Percentiles rank a stretch among this genome's conserved stretches.
Evolutionary conservation across 176 grass and related monocot genomes (phyloP).

Genomic region (Phragmites australis): DNA sequence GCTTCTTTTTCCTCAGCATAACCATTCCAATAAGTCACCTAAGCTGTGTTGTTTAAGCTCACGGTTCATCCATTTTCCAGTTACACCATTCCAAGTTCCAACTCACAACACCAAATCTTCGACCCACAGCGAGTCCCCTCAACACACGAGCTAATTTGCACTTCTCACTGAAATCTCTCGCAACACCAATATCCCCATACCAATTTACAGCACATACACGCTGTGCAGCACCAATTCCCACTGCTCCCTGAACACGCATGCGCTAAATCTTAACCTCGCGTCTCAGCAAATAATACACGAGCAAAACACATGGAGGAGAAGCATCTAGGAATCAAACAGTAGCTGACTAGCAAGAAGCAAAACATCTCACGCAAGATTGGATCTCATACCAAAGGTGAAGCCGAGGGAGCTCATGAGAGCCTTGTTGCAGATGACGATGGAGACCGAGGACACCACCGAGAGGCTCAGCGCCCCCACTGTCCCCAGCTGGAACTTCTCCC

Average conservation of each 20-base stretch:
- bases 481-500: constrained; percentile 90
- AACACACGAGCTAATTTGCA: not conserved
- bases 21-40: not conserved
- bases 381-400: constrained; percentile 92
- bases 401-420: constrained; percentile 93
- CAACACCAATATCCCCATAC: not conserved
- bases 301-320: constrained; percentile 7
- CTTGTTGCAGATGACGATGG: constrained; percentile 99
- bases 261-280: constrained; percentile 1
- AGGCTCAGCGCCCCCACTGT: constrained; percentile 88
- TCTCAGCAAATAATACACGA: not conserved
- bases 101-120: not conserved
- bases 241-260: not conserved
- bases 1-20: not conserved
- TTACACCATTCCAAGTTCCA: not conserved
- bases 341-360: not conserved
- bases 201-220: not conserved
- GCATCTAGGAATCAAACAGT: not conserved
- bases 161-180: not conserved
- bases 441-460: constrained; percentile 95
- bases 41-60: constrained; percentile 17
- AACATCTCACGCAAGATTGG: constrained; percentile 40
- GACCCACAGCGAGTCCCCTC: not conserved
- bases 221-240: not conserved
- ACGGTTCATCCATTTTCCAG: not conserved